Evolutionary conservation across 2,329 filamentous ascomycete genomes (phyloP).

Genomic region (Didymella segeticola): DNA sequence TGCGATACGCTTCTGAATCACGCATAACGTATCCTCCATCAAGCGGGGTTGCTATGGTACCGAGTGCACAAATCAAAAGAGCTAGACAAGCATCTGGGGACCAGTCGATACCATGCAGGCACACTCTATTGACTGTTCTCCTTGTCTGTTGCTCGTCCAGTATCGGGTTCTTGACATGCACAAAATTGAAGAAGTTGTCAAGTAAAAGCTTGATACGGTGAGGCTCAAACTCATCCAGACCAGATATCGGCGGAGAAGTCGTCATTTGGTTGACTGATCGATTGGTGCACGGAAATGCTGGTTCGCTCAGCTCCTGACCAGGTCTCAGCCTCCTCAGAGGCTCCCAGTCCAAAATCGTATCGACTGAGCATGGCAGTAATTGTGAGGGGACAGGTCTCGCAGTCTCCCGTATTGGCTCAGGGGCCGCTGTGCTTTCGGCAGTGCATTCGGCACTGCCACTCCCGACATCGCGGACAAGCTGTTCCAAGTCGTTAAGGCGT

Average conservation of each 20-base stretch:
- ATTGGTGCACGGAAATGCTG: conserved; percentile 1
- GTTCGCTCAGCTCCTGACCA: neutral
- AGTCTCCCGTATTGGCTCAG: neutral
- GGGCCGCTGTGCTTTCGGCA: neutral
- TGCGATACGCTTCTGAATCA: conserved; percentile 12
- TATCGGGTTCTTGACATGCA: conserved; percentile 15
- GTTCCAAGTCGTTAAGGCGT: conserved; percentile 16
- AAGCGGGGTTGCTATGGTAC: conserved; percentile 14
- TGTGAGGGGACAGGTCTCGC: neutral
- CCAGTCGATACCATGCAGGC: conserved; percentile 18
- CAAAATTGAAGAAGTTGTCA: conserved; percentile 8
- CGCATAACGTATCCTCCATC: neutral
- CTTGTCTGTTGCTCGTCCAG: conserved; percentile 6
- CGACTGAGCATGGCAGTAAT: conserved; percentile 4
- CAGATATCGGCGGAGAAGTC: neutral
- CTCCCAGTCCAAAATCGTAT: conserved; percentile 1
- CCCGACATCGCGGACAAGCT: neutral
- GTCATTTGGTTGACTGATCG: neutral
- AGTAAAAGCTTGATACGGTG: conserved; percentile 1
- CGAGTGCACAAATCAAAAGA: conserved; percentile 18
- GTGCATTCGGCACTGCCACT: too few relatives aligned
- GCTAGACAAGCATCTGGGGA: conserved; percentile 15
- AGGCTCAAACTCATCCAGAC: conserved; percentile 3
- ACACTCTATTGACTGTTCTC: conserved; percentile 7
- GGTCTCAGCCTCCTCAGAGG: neutral